phyloP scores from a whole-genome alignment of 257 asterid species.

The Ophiorrhiza pumila region DNA sequence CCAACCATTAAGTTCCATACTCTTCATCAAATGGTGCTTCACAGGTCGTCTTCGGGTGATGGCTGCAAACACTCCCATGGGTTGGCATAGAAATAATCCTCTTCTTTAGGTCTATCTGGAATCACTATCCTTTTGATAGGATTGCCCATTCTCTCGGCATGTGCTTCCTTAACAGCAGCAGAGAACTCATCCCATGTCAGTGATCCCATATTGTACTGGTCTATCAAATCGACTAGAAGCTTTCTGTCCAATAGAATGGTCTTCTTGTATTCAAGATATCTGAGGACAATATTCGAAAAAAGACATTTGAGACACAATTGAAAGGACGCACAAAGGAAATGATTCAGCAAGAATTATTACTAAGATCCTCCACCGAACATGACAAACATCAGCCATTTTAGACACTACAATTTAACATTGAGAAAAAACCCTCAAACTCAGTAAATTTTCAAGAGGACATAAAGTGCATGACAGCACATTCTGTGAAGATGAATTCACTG shows the following conservation, averaged over 20 bases:
- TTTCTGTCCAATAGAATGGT: conserved; percentile 75
- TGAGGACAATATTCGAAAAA: conserved; percentile 29
- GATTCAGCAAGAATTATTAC: background rate
- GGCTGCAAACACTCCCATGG: conserved; percentile 84
- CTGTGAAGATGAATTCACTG: background rate
- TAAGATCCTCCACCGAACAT: background rate
- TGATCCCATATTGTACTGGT: conserved; percentile 54
- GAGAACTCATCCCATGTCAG: conserved; percentile 91
- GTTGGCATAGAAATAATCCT: conserved; percentile 92
- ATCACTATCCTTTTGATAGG: conserved; percentile 65
- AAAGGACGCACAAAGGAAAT: too few relatives aligned
- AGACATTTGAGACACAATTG: background rate
- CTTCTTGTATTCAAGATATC: conserved; percentile 86
- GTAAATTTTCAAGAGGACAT: background rate
- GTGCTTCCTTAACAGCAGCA: conserved; percentile 62
- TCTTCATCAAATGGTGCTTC: conserved; percentile 38
- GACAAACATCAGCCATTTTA: background rate
- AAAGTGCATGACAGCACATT: background rate
- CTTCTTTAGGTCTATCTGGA: conserved; percentile 94
- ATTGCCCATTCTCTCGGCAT: conserved; percentile 80
- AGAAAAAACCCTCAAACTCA: background rate
- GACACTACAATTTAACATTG: background rate
- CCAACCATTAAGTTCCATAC: background rate
- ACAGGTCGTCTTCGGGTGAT: conserved; percentile 43
- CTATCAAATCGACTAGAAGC: conserved; percentile 66